Base-by-base conservation (phyloP, 2,329 filamentous ascomycete species). In the Ophiostoma ulmi region DNA sequence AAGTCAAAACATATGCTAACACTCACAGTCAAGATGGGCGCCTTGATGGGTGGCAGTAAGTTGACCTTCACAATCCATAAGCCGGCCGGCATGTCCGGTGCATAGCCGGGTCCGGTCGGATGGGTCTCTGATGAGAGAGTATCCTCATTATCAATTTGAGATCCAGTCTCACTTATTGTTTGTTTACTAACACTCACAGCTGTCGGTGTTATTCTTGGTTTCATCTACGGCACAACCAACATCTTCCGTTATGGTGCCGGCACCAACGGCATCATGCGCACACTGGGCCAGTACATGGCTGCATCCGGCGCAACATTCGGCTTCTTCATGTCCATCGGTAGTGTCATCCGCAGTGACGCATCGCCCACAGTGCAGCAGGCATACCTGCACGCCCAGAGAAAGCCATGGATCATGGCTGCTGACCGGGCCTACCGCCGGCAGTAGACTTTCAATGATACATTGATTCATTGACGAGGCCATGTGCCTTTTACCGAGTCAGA, bases 321-420 rank as follows among this genome's bases (percentile, higher is more conserved):
- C 35, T 97, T 98, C 83, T 99, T 99, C 86, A 99, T 99, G 95
- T 94, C 92, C 71, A 97, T 99, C 76, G 95, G 95, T 75, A 97
- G 93, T 76, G 94, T 97, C 64, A 97, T 99, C 77, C 91, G 95
- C 78, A 94, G 93, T 72, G 95, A 99, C 76, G 69, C 74, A 36
- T 92, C 92, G 63, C 89, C 91, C 52, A 89, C 91, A 76, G 84
- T 90, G 72, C 85, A 88, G 75, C 87, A 93, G 78, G 88, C 91
- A 71, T 97, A 94, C 82, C 86, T 88, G 75, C 87, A 88, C 79
- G 89, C 91, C 68, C 88, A 90, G 75, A 85, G 90, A 76, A 87
- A 88, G 73, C 92, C 94, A 35, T 88, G 94, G 76, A 88, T 97
- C 74, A 84, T 87, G 78, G 76, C 80, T 0, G 76, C 79, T 44